Evolutionary conservation across 495 filamentous ascomycete species (phyloP).

Genomic region (Annulohypoxylon moriforme): DNA sequence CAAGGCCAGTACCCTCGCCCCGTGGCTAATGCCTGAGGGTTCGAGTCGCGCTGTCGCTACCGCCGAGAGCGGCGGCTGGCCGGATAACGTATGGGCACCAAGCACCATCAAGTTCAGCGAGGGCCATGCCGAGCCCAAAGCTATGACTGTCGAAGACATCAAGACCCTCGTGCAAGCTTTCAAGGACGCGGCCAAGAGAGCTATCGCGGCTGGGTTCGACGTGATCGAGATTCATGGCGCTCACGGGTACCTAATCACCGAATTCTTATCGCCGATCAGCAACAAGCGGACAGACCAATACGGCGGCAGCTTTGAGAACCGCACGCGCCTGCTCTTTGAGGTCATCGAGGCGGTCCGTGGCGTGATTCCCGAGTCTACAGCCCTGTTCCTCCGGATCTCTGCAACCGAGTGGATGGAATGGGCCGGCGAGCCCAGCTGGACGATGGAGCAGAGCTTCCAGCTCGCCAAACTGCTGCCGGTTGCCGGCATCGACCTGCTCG

Average conservation of each 20-base stretch:
- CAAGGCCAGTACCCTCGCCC: constrained; percentile 73
- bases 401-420: constrained; percentile 78
- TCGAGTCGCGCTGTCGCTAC: constrained; percentile 54
- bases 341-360: constrained; percentile 25
- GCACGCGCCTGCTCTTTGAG: constrained; percentile 50
- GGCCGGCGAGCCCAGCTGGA: constrained; percentile 68
- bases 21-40: constrained; percentile 62
- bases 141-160: constrained; percentile 71
- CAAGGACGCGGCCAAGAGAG: constrained; percentile 66
- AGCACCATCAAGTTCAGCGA: constrained; percentile 62
- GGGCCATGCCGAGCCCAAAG: constrained; percentile 62
- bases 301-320: constrained; percentile 69
- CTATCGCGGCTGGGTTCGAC: constrained; percentile 76
- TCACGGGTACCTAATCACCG: constrained; percentile 72
- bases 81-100: constrained; percentile 66
- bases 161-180: constrained; percentile 71
- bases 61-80: constrained; percentile 71
- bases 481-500: constrained; percentile 77
- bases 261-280: constrained; percentile 70
- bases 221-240: constrained; percentile 72
- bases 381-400: constrained; percentile 75
- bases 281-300: constrained; percentile 70
- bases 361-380: constrained; percentile 63
- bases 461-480: constrained; percentile 73
- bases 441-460: constrained; percentile 67